Conservation (phyloP, 148 eudicot species). For the Chenopodium suecicum region DNA sequence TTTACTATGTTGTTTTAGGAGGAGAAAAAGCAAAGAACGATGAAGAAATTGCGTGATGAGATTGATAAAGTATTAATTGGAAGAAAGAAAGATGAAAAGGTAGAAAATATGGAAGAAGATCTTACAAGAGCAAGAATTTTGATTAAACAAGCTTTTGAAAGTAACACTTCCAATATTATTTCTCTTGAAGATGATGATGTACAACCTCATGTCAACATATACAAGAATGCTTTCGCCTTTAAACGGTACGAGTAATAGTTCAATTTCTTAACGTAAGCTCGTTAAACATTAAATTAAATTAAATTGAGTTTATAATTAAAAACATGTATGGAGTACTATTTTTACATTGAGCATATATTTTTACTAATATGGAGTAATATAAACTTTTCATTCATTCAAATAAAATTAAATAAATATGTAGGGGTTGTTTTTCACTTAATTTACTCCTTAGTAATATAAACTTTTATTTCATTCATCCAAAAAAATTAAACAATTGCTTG, state of each 20-base stretch:
- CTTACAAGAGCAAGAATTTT: slow-evolving; percentile 52
- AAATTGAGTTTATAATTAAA: no score
- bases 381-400: not conserved
- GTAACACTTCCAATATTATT: not conserved
- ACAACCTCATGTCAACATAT: slow-evolving; percentile 44
- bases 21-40: slow-evolving; percentile 38
- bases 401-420: no score
- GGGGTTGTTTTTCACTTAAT: no score
- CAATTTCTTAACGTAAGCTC: no score
- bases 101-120: slow-evolving; percentile 39
- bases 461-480: no score
- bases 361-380: no score
- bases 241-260: not conserved
- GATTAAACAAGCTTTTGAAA: slow-evolving; percentile 49
- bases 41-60: slow-evolving; percentile 29
- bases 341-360: no score
- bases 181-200: slow-evolving; percentile 37
- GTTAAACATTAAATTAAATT: no score
- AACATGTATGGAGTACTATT: no score
- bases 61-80: slow-evolving; percentile 28
- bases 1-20: slow-evolving; percentile 19
- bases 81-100: slow-evolving; percentile 28
- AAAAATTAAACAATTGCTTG: no score
- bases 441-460: no score
- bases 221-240: slow-evolving; percentile 62